These are phyloP conservation scores for Pseudevernia furfuracea DNA, from an alignment of 495 filamentous ascomycete genomes.

Conservation along the genomic window DNA sequence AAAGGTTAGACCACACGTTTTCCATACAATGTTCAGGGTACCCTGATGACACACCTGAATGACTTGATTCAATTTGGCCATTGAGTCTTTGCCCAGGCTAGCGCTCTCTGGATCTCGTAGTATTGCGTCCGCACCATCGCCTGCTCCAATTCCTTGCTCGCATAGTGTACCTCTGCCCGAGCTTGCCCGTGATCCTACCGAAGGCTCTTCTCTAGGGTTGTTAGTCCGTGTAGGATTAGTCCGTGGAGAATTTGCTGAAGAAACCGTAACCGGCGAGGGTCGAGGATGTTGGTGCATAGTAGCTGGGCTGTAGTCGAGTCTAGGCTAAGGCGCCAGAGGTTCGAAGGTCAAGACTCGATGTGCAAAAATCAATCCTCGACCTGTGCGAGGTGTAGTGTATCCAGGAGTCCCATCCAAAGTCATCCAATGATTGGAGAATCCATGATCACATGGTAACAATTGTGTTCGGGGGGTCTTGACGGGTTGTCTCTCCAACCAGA, in stretches of 20 bases:
- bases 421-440: constrained; percentile 4
- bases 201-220: constrained; percentile 57
- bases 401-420: not conserved
- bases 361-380: not conserved
- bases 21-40: constrained; percentile 15
- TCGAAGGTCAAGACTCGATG: not conserved
- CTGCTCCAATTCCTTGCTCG: constrained; percentile 36
- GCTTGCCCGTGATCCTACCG: constrained; percentile 31
- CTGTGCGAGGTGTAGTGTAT: not conserved
- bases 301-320: not conserved
- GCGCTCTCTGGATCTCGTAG: constrained; percentile 35
- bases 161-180: constrained; percentile 37
- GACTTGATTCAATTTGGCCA: constrained; percentile 79
- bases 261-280: constrained; percentile 55
- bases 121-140: constrained; percentile 38
- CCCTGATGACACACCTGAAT: constrained; percentile 58
- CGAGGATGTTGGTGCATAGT: constrained; percentile 81
- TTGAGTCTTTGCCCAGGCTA: constrained; percentile 46
- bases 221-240: constrained; percentile 63
- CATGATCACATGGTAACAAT: constrained; percentile 17
- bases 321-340: not conserved
- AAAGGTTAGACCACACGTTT: constrained; percentile 9
- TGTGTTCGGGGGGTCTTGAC: constrained; percentile 8
- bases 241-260: constrained; percentile 57
- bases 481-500: not conserved